Evolutionary conservation across 345 rosid species (phyloP).

Genomic region (Jatropha curcas): DNA sequence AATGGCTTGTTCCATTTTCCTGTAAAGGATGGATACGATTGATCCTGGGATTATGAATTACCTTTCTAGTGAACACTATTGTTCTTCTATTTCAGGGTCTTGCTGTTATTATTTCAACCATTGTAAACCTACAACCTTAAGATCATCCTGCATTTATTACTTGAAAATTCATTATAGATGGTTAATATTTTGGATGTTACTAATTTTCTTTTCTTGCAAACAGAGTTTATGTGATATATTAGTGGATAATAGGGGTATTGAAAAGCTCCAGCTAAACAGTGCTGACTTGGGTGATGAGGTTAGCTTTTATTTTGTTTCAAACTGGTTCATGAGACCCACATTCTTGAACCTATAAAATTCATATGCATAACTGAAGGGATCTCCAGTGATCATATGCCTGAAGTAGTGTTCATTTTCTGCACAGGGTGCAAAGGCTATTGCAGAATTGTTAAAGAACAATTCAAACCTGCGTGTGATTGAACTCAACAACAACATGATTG

Average conservation of each 20-base stretch:
- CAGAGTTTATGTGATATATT: constrained; percentile 75
- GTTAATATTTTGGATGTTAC: not conserved
- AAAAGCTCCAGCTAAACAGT: constrained; percentile 83
- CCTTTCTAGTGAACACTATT: not conserved
- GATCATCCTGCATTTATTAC: not conserved
- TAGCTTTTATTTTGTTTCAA: constrained; percentile 30
- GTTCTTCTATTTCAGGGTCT: not conserved
- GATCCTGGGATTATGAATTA: not conserved
- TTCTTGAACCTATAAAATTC: not conserved
- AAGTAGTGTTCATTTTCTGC: constrained; percentile 15
- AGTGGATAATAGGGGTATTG: constrained; percentile 60
- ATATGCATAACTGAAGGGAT: constrained; percentile 16
- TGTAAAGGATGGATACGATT: not conserved
- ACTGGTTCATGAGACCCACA: not conserved
- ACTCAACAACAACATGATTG: constrained; percentile 94
- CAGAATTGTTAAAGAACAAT: constrained; percentile 85
- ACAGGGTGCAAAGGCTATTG: constrained; percentile 94
- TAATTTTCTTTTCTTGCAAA: constrained; percentile 8
- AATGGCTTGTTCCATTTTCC: not conserved
- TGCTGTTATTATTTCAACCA: not conserved
- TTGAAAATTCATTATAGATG: not conserved
- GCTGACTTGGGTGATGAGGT: constrained; percentile 85
- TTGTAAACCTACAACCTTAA: not conserved
- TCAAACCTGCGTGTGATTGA: constrained; percentile 74
- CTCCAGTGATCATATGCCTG: constrained; percentile 11